Percentiles rank a stretch among this genome's conserved stretches.
Conservation (phyloP, 192 early-diverging fungal genomes). For the Kappamyces sp. region DNA sequence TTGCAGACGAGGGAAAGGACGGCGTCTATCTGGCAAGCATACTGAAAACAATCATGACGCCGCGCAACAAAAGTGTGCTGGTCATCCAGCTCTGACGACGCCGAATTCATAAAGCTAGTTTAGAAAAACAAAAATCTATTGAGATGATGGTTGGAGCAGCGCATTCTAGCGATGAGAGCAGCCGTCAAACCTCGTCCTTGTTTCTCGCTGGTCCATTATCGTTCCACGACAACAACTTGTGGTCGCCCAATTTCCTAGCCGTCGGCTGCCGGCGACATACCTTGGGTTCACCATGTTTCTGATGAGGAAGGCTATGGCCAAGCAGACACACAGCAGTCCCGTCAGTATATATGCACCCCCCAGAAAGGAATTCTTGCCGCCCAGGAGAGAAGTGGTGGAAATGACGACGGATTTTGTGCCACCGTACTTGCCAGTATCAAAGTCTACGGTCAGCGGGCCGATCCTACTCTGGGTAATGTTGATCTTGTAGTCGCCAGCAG, state of each 20-base stretch:
- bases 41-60: too few relatives aligned
- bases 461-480: slow-evolving; percentile 74
- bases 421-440: slow-evolving; percentile 75
- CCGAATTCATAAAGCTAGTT: too few relatives aligned
- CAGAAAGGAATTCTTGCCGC: slow-evolving; percentile 95
- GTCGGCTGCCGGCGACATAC: slow-evolving; percentile 30
- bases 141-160: too few relatives aligned
- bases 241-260: slow-evolving; percentile 86
- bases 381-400: slow-evolving; percentile 88
- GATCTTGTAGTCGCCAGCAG: slow-evolving; percentile 66
- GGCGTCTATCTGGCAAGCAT: too few relatives aligned
- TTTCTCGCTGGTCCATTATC: slow-evolving; percentile 52
- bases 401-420: slow-evolving; percentile 95
- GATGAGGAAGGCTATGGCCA: slow-evolving; percentile 82
- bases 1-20: too few relatives aligned
- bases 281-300: slow-evolving; percentile 91
- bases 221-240: slow-evolving; percentile 96
- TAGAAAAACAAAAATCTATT: too few relatives aligned
- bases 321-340: slow-evolving; percentile 80
- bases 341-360: slow-evolving; percentile 91
- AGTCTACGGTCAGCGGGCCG: slow-evolving; percentile 85
- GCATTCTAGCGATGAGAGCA: too few relatives aligned
- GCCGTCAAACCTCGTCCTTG: background rate
- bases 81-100: too few relatives aligned
- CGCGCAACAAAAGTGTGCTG: too few relatives aligned